These are phyloP conservation scores for Trichoderma reesei DNA, from an alignment of 495 filamentous ascomycete genomes.

Conservation along the genomic window DNA sequence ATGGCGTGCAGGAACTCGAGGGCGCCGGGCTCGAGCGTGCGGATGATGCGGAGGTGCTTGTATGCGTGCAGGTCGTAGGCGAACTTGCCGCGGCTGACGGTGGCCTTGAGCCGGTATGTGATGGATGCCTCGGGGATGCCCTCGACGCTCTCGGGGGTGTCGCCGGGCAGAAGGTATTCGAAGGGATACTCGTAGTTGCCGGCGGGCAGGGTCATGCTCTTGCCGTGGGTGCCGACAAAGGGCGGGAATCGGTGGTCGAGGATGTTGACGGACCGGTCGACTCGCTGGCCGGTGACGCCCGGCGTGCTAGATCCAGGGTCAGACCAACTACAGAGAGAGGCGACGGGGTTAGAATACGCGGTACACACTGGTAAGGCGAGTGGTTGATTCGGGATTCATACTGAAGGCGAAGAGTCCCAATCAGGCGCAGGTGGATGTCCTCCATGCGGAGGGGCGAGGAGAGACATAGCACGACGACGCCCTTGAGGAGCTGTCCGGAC, in stretches of 20 bases:
- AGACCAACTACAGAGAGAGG: slow-evolving; percentile 29
- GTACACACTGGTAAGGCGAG: background rate
- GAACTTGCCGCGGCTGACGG: slow-evolving; percentile 69
- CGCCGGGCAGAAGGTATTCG: slow-evolving; percentile 64
- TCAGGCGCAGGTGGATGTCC: slow-evolving; percentile 60
- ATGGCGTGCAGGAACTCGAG: slow-evolving; percentile 79
- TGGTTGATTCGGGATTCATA: slow-evolving; percentile 28
- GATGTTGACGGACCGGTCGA: slow-evolving; percentile 35
- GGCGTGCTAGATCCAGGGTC: slow-evolving; percentile 39
- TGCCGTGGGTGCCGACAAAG: slow-evolving; percentile 36
- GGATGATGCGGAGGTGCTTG: slow-evolving; percentile 75
- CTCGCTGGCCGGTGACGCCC: slow-evolving; percentile 37
- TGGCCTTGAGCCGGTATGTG: slow-evolving; percentile 80
- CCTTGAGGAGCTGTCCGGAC: slow-evolving; percentile 62
- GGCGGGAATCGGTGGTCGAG: slow-evolving; percentile 38
- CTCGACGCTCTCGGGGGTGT: slow-evolving; percentile 79
- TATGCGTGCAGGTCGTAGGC: slow-evolving; percentile 67
- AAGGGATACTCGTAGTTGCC: slow-evolving; percentile 92
- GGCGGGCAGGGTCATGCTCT: slow-evolving; percentile 51
- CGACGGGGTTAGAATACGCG: background rate
- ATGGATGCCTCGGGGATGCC: slow-evolving; percentile 72
- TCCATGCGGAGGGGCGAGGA: slow-evolving; percentile 59
- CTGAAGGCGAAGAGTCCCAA: slow-evolving; percentile 59
- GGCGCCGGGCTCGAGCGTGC: slow-evolving; percentile 71
- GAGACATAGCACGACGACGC: slow-evolving; percentile 66